Base-by-base conservation (phyloP, 78 protist species). In the Dictyostelium intermedium region DNA sequence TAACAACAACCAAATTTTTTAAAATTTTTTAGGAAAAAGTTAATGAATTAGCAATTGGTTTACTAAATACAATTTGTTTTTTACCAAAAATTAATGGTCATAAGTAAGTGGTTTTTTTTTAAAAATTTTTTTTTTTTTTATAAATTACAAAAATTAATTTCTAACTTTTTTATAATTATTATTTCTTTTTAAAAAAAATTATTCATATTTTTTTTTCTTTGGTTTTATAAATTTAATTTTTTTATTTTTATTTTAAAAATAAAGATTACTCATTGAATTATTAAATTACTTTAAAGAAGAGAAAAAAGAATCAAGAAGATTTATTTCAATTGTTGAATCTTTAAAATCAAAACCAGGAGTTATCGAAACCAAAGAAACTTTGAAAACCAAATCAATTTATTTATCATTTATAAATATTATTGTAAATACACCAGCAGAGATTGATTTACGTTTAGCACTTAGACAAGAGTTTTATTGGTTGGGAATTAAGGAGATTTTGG, bases 401-500 rank as follows among this genome's bases (percentile, higher is more conserved):
- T 60, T 92, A 23, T 84, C 92, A 41, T 84, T 92, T 56, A 84
- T 92, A 14, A 92, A 92, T 61, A 45, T 60, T 7, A 85, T 92
- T 74, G 82, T 83, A 13, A 91, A 91, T 66, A 35, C 91, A 25
- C 91, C 96, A 77, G 74, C 87, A 10, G 96, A 83, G 25, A 84
- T 84, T 30, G 96, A 92, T 78, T 39, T 84, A n/a, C 85, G 96
- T 77, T 37, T 86, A 4, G 43, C 83, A 18, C 34, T 92, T 5
- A 27, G 96, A 23, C 87, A 83, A 69, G 96, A 92, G n/a, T 92
- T 92, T 14, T 66, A 74, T 61, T 85, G 87, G 93, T 84, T 92
- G 41, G 96, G 96, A n/a, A 13, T 92, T 60, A 82, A 92, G 30
- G 91, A 91, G 63, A 43, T 91, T 5, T n/a, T 91, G 25, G 95